Evolutionary conservation across 129 eudicot genomes (phyloP), one percentile per base, ranked within the genome.

Genomic region (Chrysanthemum seticuspe): DNA sequence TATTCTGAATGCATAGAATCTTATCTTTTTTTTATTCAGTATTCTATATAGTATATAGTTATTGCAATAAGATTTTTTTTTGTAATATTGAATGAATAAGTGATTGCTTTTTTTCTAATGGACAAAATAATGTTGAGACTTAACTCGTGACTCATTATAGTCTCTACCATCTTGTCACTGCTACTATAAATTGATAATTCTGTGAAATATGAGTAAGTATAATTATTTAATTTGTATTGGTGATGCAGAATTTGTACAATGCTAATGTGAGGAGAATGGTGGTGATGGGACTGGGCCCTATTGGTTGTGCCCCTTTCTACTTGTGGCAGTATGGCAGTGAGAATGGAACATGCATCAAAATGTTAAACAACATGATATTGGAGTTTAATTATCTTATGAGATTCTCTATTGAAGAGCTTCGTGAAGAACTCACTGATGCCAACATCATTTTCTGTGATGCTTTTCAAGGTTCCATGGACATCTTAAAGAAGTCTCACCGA

Each of bases 251-350:
- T 64, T 68, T 92, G 80, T 87, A 89, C 80, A 82, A 82, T 59
- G 86, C 86, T 21, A 85, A 85, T 60, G 98, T 86, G 10, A 86
- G 98, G 83, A 84, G 83, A 70, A 88, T 94, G 75, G 97, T 88
- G 69, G 85, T 94, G 67, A 91, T 88, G 95, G 98, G 98, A 62
- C 73, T 87, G 61, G 96, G 97, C 14, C 98, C 98, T 6, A 71
- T 94, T 50, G 98, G 97, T 21, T 94, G 98, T 79, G 96, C 98
- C 13, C 98, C 98, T 63, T 88, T 82, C 79, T 94, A 87, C 84
- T 70, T 94, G 81, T 94, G 96, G 97, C 74, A 83, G 71, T 87
- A 90, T 47, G 67, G 65, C 54, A 94, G 97, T 73, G 59, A 61
- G 29, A 68, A 84, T 67, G 98, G 97, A 23, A 84, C 83, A 64